A percentile compares a stretch with the other conserved stretches of the same genome.
Evolutionary conservation across 208 protist genomes (phyloP).

Genomic region (Leishmania martiniquensis): DNA sequence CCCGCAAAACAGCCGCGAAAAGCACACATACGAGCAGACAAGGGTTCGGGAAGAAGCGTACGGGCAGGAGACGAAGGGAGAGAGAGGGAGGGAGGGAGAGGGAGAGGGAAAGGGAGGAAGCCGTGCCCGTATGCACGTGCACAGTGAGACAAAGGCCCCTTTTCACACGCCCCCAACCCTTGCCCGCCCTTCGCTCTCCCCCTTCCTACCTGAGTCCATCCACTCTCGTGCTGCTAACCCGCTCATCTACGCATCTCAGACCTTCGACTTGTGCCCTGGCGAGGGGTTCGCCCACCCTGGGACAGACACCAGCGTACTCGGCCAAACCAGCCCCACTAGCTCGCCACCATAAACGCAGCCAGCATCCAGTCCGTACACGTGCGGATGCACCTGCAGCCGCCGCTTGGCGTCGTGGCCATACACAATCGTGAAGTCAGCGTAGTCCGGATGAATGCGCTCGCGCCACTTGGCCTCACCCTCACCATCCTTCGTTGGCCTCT

Average conservation of each 20-base stretch:
- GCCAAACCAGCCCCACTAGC: constrained; percentile 66
- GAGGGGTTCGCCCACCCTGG: constrained; percentile 32
- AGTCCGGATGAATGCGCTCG: constrained; percentile 16
- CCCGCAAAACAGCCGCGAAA: background rate
- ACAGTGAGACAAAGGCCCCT: background rate
- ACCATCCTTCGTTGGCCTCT: constrained; percentile 5
- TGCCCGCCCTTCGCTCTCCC: background rate
- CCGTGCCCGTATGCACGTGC: no score
- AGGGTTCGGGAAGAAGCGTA: no score
- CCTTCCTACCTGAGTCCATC: background rate
- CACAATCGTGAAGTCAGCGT: constrained; percentile 32
- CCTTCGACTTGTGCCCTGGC: constrained; percentile 22
- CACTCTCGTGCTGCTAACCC: background rate
- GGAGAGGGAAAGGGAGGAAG: background rate
- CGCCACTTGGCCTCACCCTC: constrained; percentile 12
- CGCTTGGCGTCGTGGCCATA: constrained; percentile 86
- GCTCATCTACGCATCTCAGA: constrained; percentile 7
- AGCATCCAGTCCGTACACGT: constrained; percentile 76
- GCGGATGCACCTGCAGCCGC: constrained; percentile 59
- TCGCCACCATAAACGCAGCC: constrained; percentile 69
- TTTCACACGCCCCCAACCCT: no score
- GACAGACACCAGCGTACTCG: constrained; percentile 52
- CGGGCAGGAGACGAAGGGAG: background rate
- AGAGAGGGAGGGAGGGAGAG: background rate
- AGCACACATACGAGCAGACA: background rate